Evolutionary conservation across 139 green algal species (phyloP).

Genomic region (Zygnema circumcarinatum): DNA sequence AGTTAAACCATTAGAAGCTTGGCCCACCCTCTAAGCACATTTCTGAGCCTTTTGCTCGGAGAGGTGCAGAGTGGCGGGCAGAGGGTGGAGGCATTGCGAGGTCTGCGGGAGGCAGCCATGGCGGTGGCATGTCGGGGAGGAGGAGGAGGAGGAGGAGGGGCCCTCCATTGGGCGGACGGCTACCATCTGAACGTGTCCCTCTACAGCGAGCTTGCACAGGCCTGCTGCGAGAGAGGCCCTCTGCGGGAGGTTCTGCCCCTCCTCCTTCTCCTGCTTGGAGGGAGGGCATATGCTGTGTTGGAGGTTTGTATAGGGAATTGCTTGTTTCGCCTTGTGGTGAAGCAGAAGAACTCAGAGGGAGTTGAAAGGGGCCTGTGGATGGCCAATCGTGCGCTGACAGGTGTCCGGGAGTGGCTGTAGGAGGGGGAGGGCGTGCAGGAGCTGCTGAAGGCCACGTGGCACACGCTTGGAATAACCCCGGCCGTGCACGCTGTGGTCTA

Average conservation of each 20-base stretch:
- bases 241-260: neutral
- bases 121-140: neutral
- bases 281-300: neutral
- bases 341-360: too few relatives aligned
- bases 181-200: conserved; percentile 37
- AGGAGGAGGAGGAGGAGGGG: neutral
- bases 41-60: too few relatives aligned
- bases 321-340: too few relatives aligned
- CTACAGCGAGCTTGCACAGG: conserved; percentile 24
- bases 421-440: conserved; percentile 35
- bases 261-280: neutral
- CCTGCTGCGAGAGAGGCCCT: conserved; percentile 4
- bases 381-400: too few relatives aligned
- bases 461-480: conserved; percentile 27
- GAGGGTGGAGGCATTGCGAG: neutral
- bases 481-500: conserved; percentile 10
- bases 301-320: too few relatives aligned
- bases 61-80: too few relatives aligned
- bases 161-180: conserved; percentile 20
- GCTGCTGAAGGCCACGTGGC: conserved; percentile 31
- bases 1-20: too few relatives aligned
- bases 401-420: too few relatives aligned
- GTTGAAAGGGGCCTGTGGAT: too few relatives aligned
- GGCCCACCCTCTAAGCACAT: too few relatives aligned
- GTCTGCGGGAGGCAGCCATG: neutral